Evolutionary conservation across 345 rosid species (phyloP).

Genomic region (Aquilaria malaccensis): DNA sequence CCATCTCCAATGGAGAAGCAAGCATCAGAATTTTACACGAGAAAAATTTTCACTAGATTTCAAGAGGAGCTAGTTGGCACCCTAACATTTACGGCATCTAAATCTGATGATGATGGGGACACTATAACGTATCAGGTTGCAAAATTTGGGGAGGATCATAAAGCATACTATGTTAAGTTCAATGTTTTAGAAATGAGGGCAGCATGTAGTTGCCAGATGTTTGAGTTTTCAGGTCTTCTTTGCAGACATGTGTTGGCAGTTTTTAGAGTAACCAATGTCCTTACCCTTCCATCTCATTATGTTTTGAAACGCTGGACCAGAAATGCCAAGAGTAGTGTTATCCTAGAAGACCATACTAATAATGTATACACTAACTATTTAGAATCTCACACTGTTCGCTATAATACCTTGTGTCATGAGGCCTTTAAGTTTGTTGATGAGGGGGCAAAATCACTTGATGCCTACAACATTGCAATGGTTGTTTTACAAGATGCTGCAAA

Average conservation of each 20-base stretch:
- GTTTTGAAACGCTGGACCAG: slow-evolving; percentile 55
- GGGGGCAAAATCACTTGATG: slow-evolving; percentile 35
- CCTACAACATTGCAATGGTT: slow-evolving; percentile 35
- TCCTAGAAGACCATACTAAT: slow-evolving; percentile 35
- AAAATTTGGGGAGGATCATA: slow-evolving; percentile 56
- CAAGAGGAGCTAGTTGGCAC: slow-evolving; percentile 49
- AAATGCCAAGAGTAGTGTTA: slow-evolving; percentile 50
- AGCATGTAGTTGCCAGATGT: slow-evolving; percentile 62
- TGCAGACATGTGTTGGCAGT: slow-evolving; percentile 61
- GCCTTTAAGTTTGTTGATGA: slow-evolving; percentile 56
- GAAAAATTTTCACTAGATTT: slow-evolving; percentile 34
- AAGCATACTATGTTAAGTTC: slow-evolving; percentile 43
- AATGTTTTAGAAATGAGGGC: slow-evolving; percentile 55
- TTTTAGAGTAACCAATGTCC: slow-evolving; percentile 58
- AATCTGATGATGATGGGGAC: slow-evolving; percentile 33
- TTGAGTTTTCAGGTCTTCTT: slow-evolving; percentile 57
- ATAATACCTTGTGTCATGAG: slow-evolving; percentile 52
- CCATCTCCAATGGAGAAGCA: slow-evolving; percentile 52
- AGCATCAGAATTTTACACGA: slow-evolving; percentile 37
- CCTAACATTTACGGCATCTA: slow-evolving; percentile 42
- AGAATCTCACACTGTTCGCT: slow-evolving; percentile 55
- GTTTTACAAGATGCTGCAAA: slow-evolving; percentile 55
- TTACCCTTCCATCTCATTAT: slow-evolving; percentile 56
- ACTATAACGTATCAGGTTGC: slow-evolving; percentile 38
- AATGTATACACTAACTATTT: slow-evolving; percentile 33